Base-by-base conservation (phyloP, 2,329 filamentous ascomycete genomes). In the Botrytis fragariae region DNA sequence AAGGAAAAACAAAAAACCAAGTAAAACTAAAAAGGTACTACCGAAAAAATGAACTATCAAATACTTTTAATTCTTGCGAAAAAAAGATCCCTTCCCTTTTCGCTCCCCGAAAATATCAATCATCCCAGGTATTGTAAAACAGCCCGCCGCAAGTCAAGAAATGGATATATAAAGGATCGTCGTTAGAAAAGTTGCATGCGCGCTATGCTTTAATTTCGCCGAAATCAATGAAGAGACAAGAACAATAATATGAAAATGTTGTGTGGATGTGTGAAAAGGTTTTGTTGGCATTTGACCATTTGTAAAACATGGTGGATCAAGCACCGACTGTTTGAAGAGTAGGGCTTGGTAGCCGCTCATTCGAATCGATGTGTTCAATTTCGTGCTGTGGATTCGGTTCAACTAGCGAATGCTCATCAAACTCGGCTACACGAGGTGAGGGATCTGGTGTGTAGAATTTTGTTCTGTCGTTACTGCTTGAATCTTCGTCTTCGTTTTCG, bases 371-470 rank as follows among this genome's bases (percentile, higher is more conserved):
- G 29, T 42, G 16, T 32, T n/a, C n/a, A 10, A 22, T 57, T 4
- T 57, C 65, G 48, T 42, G 18, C 10, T 42, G n/a, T 69, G 22
- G n/a, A 22, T 57, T 69, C 4, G 65, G 48, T 42, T 69, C 65
- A 32, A 69, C n/a, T 8, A 69, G n/a, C n/a, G 48, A 69, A 57
- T 25, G 35, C 37, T 57, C 65, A 44, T 69, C 48, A 12, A 69
- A 69, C 25, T 67, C 70, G n/a, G 32, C 29, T 42, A 9, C 61
- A 20, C n/a, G 45, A 45, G 62, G 42, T 32, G 60, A 60, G 25
- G 44, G 37, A 25, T 54, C 44, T 54, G 80, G 80, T 12, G 80
- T 81, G 70, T 72, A 72, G 48, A 72, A 72, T 35, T 51, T 72
- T 8, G 37, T 59, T 62, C 35, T 62, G 2, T 45, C 68, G 29